Evolutionary conservation across 805 yeast genomes (phyloP).

Genomic region (Saccharomycopsis capsularis): DNA sequence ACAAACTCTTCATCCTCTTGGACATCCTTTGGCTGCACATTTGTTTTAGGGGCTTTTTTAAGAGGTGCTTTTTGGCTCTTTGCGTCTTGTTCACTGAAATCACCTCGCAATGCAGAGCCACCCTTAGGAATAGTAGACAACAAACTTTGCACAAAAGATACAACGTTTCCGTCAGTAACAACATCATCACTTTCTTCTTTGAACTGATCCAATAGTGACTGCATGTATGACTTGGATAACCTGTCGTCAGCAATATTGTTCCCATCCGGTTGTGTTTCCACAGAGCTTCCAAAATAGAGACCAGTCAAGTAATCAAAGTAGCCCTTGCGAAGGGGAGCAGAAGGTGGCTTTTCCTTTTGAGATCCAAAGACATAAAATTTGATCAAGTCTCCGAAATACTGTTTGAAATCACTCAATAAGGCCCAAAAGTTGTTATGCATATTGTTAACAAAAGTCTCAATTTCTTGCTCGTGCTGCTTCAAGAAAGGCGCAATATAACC

Average conservation of each 20-base stretch:
- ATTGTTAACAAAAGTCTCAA: conserved; percentile 27
- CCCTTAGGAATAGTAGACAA: conserved; percentile 19
- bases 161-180: conserved; percentile 1
- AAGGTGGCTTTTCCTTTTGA: background rate
- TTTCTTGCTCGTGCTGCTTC: conserved; percentile 28
- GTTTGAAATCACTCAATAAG: conserved; percentile 8
- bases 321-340: background rate
- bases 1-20: background rate
- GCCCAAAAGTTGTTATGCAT: conserved; percentile 14
- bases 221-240: conserved; percentile 14
- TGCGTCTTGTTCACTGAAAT: too few species aligned
- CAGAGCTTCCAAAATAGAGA: background rate
- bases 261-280: background rate
- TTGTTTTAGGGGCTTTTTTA: background rate
- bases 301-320: background rate
- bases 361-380: conserved; percentile 15
- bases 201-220: conserved; percentile 19
- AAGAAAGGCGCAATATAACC: conserved; percentile 35
- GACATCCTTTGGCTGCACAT: background rate
- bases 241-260: conserved; percentile 14
- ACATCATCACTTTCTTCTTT: background rate
- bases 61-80: background rate
- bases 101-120: conserved; percentile 7
- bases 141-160: conserved; percentile 13
- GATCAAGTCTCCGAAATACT: conserved; percentile 10